Conservation (phyloP, 169 alveolate genomes). For the Plasmodium malariae region DNA sequence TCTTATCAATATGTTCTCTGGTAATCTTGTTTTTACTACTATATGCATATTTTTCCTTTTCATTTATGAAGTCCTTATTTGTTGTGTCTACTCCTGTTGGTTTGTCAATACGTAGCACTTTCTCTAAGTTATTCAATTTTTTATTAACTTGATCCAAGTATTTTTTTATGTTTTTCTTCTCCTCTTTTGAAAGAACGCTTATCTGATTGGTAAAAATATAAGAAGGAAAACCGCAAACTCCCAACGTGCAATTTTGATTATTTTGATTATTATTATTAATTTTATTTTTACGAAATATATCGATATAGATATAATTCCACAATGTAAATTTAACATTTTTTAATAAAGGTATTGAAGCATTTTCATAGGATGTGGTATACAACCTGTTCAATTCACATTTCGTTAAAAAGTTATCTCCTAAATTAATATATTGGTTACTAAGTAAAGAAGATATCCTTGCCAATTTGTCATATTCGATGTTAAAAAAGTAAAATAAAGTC, state of each 20-base stretch:
- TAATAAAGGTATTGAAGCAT: neutral
- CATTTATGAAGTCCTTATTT: too few relatives aligned
- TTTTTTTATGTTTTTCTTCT: neutral
- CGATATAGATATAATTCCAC: conserved; percentile 57
- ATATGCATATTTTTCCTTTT: conserved; percentile 1
- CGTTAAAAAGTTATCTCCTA: conserved; percentile 55
- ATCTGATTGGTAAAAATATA: neutral
- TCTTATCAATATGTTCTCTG: neutral
- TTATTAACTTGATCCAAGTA: neutral
- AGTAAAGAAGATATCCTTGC: neutral
- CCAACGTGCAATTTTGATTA: neutral
- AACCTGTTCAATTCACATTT: neutral
- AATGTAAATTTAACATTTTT: conserved; percentile 18
- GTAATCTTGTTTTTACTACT: neutral
- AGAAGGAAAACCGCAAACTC: neutral
- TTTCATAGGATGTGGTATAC: neutral
- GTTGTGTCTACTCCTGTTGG: too few relatives aligned
- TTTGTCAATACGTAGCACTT: neutral
- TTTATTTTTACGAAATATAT: conserved; percentile 9
- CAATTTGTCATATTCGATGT: conserved; percentile 29
- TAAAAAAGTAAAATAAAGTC: conserved; percentile 34
- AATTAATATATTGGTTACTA: conserved; percentile 44
- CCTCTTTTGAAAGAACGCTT: neutral
- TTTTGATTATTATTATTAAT: neutral
- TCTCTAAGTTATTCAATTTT: neutral